Percentiles rank a stretch among this genome's conserved stretches.
phyloP scores from a whole-genome alignment of 2,329 filamentous ascomycete genomes.

The Alternaria infectoria region DNA sequence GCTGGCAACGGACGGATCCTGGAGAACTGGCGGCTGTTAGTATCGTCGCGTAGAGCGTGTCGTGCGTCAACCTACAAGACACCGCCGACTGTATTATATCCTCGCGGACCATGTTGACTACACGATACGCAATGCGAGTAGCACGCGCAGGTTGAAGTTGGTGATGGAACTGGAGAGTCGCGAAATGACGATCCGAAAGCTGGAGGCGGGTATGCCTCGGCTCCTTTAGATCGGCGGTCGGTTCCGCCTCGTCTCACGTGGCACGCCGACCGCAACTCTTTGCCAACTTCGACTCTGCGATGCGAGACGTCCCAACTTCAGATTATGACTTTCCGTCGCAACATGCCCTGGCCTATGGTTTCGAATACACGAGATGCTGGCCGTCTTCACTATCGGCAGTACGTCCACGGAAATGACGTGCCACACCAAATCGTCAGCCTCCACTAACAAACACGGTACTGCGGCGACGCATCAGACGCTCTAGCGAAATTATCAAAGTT shows the following conservation, averaged over 20 bases:
- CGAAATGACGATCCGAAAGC: conserved; percentile 18
- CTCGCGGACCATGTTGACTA: conserved; percentile 83
- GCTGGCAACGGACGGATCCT: conserved; percentile 88
- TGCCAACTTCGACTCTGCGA: conserved; percentile 9
- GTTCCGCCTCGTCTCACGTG: conserved; percentile 17
- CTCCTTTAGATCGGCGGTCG: conserved; percentile 15
- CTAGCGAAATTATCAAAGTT: neutral
- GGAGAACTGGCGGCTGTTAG: conserved; percentile 70
- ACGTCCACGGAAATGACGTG: neutral
- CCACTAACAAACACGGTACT: neutral
- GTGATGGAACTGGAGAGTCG: conserved; percentile 18
- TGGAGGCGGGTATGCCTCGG: conserved; percentile 25
- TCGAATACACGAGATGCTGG: neutral
- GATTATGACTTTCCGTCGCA: neutral
- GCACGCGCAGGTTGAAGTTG: conserved; percentile 15
- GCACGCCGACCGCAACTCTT: conserved; percentile 1
- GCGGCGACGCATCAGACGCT: neutral
- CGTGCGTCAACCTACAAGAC: conserved; percentile 54
- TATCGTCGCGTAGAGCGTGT: conserved; percentile 1
- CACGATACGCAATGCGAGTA: conserved; percentile 21
- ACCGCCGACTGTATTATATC: conserved; percentile 84
- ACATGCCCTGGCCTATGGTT: neutral
- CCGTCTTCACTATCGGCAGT: neutral
- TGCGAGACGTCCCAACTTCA: neutral
- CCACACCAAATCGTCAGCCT: neutral